Conservation (phyloP, 129 eudicot species). For the Mikania micrantha region DNA sequence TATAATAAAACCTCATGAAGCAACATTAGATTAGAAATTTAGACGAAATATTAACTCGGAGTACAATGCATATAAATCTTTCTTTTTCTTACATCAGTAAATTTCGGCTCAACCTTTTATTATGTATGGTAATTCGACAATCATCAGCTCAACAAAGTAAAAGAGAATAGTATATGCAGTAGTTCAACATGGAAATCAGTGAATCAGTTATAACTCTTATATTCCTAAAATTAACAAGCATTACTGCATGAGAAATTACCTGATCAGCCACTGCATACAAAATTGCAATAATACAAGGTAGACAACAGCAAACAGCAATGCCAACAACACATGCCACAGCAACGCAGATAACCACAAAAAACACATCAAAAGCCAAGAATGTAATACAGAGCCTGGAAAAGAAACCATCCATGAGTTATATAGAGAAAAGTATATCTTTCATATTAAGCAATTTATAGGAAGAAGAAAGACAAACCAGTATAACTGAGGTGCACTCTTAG, state of each 20-base stretch:
- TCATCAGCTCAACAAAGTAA: not conserved
- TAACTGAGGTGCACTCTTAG: conserved; percentile 62
- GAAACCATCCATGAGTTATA: not conserved
- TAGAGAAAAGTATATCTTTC: not conserved
- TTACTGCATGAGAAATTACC: conserved; percentile 30
- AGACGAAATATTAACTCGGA: not conserved
- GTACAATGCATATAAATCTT: not conserved
- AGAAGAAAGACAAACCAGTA: conserved; percentile 56
- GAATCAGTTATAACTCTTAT: not conserved
- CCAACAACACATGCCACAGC: conserved; percentile 82
- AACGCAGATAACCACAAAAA: conserved; percentile 74
- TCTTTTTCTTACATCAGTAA: not conserved
- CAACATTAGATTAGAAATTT: not conserved
- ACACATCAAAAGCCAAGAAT: conserved; percentile 82
- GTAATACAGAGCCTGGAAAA: conserved; percentile 71
- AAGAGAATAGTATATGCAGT: not conserved
- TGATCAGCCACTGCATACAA: conserved; percentile 15
- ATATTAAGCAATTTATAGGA: not conserved
- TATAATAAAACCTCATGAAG: not conserved
- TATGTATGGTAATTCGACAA: not conserved
- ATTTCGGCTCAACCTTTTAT: not conserved
- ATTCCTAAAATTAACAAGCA: not conserved
- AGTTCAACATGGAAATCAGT: not conserved
- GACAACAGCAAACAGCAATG: conserved; percentile 82
- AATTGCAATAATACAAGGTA: conserved; percentile 79